Evolutionary conservation across 805 yeast genomes (phyloP).

Genomic region (Ogataea sp.): DNA sequence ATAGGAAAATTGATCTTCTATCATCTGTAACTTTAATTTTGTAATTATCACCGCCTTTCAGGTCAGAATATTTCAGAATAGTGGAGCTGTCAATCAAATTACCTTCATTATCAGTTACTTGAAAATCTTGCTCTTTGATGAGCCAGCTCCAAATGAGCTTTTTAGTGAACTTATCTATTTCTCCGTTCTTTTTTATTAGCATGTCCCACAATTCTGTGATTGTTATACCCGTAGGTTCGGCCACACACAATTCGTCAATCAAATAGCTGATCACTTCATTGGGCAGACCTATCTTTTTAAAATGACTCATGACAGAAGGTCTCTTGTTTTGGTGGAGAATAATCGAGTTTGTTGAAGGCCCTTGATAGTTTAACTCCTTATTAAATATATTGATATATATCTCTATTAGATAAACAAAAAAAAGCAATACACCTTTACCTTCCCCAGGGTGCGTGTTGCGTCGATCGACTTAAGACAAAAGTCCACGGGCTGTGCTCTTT

Average conservation of each 20-base stretch:
- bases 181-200: conserved; percentile 7
- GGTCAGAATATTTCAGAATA: no score
- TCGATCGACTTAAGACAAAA: no score
- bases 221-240: conserved; percentile 24
- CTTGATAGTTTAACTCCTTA: no score
- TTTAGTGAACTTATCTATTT: conserved; percentile 24
- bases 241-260: conserved; percentile 27
- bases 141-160: conserved; percentile 31
- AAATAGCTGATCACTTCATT: conserved; percentile 25
- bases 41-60: conserved; percentile 1
- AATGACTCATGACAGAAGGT: no score
- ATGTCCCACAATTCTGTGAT: conserved; percentile 26
- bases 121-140: conserved; percentile 14
- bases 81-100: neutral
- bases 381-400: no score
- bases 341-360: no score
- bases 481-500: no score
- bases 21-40: conserved; percentile 39
- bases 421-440: no score
- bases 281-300: conserved; percentile 18
- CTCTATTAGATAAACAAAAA: no score
- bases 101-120: neutral
- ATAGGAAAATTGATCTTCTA: conserved; percentile 47
- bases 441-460: no score
- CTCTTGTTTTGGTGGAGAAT: no score